phyloP scores from a whole-genome alignment of 2,329 filamentous ascomycete species.

The Clarireedia sp. region DNA sequence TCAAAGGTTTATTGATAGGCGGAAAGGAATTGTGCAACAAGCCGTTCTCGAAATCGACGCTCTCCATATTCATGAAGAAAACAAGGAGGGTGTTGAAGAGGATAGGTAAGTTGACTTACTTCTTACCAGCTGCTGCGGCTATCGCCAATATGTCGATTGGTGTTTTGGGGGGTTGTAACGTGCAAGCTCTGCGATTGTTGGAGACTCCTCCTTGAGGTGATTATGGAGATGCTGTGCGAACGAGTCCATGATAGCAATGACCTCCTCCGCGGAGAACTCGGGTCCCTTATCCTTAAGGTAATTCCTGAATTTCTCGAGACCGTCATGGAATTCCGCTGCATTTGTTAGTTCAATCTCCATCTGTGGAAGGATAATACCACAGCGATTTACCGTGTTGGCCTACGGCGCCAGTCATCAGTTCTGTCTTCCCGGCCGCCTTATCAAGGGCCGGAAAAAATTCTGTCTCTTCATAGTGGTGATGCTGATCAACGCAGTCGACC shows the following conservation, averaged over 20 bases:
- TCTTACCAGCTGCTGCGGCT: constrained; percentile 13
- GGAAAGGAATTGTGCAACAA: constrained; percentile 15
- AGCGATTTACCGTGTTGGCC: constrained; percentile 15
- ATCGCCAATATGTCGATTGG: constrained; percentile 9
- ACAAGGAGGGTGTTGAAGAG: constrained; percentile 13
- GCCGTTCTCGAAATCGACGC: constrained; percentile 14
- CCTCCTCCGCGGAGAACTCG: constrained; percentile 3
- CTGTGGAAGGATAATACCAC: too few relatives aligned
- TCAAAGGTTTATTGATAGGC: constrained; percentile 3
- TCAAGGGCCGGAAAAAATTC: constrained; percentile 16
- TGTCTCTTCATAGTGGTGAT: constrained; percentile 17
- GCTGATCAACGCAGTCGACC: constrained; percentile 47
- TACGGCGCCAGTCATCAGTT: constrained; percentile 17
- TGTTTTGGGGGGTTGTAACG: constrained; percentile 11
- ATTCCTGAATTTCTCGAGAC: constrained; percentile 12
- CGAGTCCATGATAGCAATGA: constrained; percentile 18
- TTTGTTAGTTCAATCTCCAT: neutral
- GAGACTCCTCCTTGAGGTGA: constrained; percentile 15
- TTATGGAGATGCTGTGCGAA: constrained; percentile 13
- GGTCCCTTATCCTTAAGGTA: constrained; percentile 12
- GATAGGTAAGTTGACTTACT: constrained; percentile 11
- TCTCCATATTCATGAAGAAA: constrained; percentile 18
- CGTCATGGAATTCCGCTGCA: constrained; percentile 15
- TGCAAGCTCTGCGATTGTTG: constrained; percentile 11
- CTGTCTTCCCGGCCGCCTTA: constrained; percentile 10